Conservation (phyloP, 345 rosid genomes). For the Cochlearia excelsa region DNA sequence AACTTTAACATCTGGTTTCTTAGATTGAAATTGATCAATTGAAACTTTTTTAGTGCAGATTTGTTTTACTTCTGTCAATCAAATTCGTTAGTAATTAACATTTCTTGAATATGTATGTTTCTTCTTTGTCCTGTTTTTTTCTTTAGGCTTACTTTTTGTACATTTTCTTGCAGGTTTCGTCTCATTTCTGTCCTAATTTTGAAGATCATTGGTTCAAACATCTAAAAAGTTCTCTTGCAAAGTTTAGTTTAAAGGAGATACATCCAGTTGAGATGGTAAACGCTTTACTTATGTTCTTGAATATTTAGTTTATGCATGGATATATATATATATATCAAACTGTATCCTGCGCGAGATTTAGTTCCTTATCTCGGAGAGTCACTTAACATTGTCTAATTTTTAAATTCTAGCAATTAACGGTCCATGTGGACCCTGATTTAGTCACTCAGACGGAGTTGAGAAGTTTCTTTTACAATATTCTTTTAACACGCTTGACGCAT, state of each 20-base stretch:
- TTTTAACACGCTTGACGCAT: neutral
- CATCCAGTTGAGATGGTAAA: conserved; percentile 50
- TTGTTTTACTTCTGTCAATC: conserved; percentile 13
- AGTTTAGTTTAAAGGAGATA: conserved; percentile 43
- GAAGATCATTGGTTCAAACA: conserved; percentile 41
- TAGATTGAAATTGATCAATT: conserved; percentile 7
- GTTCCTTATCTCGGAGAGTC: conserved; percentile 1
- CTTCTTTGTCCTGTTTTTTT: conserved; percentile 2
- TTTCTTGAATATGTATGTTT: conserved; percentile 6
- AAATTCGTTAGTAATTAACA: neutral
- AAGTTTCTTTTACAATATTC: conserved; percentile 4
- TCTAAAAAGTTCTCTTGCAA: conserved; percentile 51
- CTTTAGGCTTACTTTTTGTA: conserved; percentile 22
- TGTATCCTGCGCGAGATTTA: conserved; percentile 3
- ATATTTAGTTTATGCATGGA: neutral
- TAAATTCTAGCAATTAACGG: conserved; percentile 2
- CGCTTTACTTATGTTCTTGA: conserved; percentile 14
- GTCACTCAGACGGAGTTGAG: neutral
- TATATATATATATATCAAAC: conserved; percentile 1
- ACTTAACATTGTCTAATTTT: neutral
- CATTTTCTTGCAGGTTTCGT: conserved; percentile 46
- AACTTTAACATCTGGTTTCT: neutral
- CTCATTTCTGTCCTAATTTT: conserved; percentile 44
- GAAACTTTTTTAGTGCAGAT: conserved; percentile 14
- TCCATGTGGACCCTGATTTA: conserved; percentile 14